These are phyloP conservation scores for Starmerella sirachaensis DNA, from an alignment of 805 yeast species.

Conservation along the genomic window DNA sequence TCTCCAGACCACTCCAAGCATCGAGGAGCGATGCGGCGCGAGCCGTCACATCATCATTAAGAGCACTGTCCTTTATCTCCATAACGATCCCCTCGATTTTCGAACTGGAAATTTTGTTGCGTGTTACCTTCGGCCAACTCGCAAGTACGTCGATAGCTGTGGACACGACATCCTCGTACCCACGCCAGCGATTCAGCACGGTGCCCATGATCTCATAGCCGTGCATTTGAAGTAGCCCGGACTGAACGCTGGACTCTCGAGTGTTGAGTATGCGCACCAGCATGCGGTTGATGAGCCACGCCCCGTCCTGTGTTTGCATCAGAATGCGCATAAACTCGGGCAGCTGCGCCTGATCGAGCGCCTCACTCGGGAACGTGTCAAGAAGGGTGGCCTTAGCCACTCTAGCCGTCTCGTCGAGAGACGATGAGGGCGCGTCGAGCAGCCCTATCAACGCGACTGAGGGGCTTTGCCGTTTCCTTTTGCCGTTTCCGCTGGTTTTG, in stretches of 20 bases:
- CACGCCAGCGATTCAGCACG: slow-evolving; percentile 35
- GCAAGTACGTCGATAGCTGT: slow-evolving; percentile 46
- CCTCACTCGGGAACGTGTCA: slow-evolving; percentile 39
- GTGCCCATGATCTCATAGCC: slow-evolving; percentile 73
- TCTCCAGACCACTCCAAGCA: slow-evolving; percentile 62
- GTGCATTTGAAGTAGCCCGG: slow-evolving; percentile 60
- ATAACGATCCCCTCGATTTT: slow-evolving; percentile 55
- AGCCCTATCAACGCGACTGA: slow-evolving; percentile 15
- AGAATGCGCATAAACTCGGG: slow-evolving; percentile 70
- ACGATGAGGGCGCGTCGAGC: slow-evolving; percentile 13
- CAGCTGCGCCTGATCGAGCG: slow-evolving; percentile 48
- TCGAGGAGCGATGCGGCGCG: slow-evolving; percentile 39
- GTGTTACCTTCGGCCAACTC: slow-evolving; percentile 60
- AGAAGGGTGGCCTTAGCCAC: slow-evolving; percentile 4
- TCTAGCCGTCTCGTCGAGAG: slow-evolving; percentile 1
- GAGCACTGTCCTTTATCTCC: slow-evolving; percentile 27
- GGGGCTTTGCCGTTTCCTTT: slow-evolving; percentile 4
- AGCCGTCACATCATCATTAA: slow-evolving; percentile 25
- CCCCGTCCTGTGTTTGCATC: slow-evolving; percentile 40
- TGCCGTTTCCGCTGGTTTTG: slow-evolving; percentile 1
- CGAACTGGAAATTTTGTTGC: slow-evolving; percentile 63
- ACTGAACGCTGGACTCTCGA: slow-evolving; percentile 39
- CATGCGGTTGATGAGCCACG: slow-evolving; percentile 48
- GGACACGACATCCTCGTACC: slow-evolving; percentile 34
- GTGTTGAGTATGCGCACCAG: slow-evolving; percentile 54